A percentile compares a stretch with the other conserved stretches of the same genome.
Evolutionary conservation across 306 rosid genomes (phyloP).

Genomic region (Glycine soja): DNA sequence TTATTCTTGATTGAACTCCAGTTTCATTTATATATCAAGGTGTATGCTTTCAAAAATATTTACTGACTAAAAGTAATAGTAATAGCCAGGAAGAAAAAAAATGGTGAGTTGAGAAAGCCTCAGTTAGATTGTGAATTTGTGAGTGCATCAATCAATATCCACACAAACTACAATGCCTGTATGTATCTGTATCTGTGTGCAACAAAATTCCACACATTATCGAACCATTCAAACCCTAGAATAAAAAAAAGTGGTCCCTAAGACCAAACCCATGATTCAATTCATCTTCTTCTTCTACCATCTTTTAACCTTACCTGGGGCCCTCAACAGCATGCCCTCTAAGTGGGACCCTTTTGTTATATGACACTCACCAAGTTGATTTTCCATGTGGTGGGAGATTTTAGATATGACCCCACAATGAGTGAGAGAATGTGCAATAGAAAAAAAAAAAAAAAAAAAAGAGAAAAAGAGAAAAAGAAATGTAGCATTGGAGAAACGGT

Average conservation of each 20-base stretch:
- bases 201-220: slow-evolving; percentile 47
- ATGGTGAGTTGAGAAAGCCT: slow-evolving; percentile 14
- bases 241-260: slow-evolving; percentile 55
- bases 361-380: slow-evolving; percentile 48
- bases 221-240: slow-evolving; percentile 59
- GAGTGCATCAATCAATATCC: slow-evolving; percentile 53
- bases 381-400: slow-evolving; percentile 50
- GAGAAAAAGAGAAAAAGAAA: slow-evolving; percentile 30
- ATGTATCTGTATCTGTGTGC: slow-evolving; percentile 32
- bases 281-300: slow-evolving; percentile 50
- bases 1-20: neutral
- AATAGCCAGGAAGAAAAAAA: neutral
- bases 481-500: slow-evolving; percentile 55
- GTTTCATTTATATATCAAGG: slow-evolving; percentile 2
- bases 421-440: slow-evolving; percentile 49
- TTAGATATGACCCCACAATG: slow-evolving; percentile 53
- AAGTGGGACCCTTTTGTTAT: slow-evolving; percentile 58
- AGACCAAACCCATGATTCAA: slow-evolving; percentile 53
- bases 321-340: slow-evolving; percentile 66
- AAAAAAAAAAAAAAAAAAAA: slow-evolving; percentile 35
- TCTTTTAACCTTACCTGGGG: slow-evolving; percentile 45
- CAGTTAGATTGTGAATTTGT: slow-evolving; percentile 45
- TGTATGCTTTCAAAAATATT: neutral
- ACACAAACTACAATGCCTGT: slow-evolving; percentile 54
- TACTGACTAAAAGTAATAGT: neutral